Evolutionary conservation across 2,329 filamentous ascomycete genomes (phyloP).

Genomic region (Penicillium sp.): DNA sequence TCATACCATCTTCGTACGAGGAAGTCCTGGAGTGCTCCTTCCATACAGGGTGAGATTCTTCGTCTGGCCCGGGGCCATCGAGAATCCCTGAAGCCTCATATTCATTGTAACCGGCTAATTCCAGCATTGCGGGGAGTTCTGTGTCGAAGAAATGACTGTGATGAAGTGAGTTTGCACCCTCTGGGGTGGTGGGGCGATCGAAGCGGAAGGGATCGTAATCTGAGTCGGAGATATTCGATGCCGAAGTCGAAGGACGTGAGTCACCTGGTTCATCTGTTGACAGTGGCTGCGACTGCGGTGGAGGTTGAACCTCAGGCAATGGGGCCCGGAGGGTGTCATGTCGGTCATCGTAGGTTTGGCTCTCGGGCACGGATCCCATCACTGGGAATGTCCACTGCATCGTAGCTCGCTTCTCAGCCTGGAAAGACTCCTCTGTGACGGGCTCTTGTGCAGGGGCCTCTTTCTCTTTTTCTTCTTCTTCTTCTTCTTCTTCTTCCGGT

Average conservation of each 20-base stretch:
- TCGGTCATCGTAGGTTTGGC: conserved; percentile 20
- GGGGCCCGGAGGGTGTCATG: conserved; percentile 37
- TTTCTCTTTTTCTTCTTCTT: conserved; percentile 6
- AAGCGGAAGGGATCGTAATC: conserved; percentile 47
- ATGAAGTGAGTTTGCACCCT: conserved; percentile 15
- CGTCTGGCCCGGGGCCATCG: conserved; percentile 53
- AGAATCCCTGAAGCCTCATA: conserved; percentile 57
- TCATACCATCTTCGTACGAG: conserved; percentile 16
- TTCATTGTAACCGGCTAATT: conserved; percentile 48
- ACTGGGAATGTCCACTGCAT: conserved; percentile 58
- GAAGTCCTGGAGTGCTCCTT: conserved; percentile 16
- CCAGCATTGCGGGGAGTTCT: conserved; percentile 45
- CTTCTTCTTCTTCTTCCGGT: conserved; percentile 9
- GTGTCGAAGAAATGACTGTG: conserved; percentile 43
- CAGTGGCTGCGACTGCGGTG: not conserved
- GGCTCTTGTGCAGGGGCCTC: conserved; percentile 5
- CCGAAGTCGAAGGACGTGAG: conserved; percentile 42
- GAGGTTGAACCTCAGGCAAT: conserved; percentile 15
- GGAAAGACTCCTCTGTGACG: conserved; percentile 24
- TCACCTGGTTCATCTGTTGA: conserved; percentile 29
- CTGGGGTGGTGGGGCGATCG: conserved; percentile 36
- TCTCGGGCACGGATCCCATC: conserved; percentile 30
- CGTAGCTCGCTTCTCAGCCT: conserved; percentile 40
- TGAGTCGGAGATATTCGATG: conserved; percentile 38
- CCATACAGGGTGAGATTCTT: conserved; percentile 47